Conservation (phyloP, 805 yeast genomes). For the Phaffomyces antillensis region DNA sequence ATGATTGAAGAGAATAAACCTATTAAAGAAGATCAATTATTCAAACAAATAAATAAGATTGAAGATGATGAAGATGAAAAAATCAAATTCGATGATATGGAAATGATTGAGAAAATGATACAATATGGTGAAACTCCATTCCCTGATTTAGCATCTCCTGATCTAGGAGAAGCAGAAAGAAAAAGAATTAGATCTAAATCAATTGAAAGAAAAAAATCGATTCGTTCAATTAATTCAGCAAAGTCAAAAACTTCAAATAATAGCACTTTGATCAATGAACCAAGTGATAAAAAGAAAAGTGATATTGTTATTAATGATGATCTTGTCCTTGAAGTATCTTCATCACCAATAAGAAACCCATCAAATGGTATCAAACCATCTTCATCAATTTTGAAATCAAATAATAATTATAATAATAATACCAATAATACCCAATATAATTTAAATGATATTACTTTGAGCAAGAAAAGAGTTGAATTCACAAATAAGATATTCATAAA, state of each 20-base stretch:
- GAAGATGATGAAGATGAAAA: slow-evolving; percentile 4
- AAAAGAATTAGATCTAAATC: slow-evolving; percentile 29
- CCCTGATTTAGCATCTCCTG: slow-evolving; percentile 24
- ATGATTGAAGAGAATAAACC: slow-evolving; percentile 8
- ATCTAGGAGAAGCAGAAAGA: slow-evolving; percentile 24
- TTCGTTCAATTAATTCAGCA: slow-evolving; percentile 24
- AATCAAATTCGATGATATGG: slow-evolving; percentile 26
- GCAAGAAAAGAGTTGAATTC: slow-evolving; percentile 32
- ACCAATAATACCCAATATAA: too few relatives aligned
- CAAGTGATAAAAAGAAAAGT: not conserved
- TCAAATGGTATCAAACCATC: not conserved
- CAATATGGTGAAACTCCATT: slow-evolving; percentile 36
- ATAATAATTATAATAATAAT: too few relatives aligned
- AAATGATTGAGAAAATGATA: slow-evolving; percentile 31
- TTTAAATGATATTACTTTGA: not conserved
- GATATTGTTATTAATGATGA: not conserved
- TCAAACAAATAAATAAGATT: not conserved
- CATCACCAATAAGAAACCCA: slow-evolving; percentile 12
- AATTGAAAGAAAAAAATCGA: slow-evolving; percentile 28
- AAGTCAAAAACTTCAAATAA: slow-evolving; percentile 11
- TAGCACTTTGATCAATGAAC: not conserved
- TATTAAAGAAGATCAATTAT: not conserved
- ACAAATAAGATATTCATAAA: slow-evolving; percentile 40
- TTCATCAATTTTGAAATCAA: not conserved
- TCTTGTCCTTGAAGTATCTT: slow-evolving; percentile 13